Evolutionary conservation across 805 yeast genomes (phyloP).

Genomic region (Scheffersomyces ergatensis): DNA sequence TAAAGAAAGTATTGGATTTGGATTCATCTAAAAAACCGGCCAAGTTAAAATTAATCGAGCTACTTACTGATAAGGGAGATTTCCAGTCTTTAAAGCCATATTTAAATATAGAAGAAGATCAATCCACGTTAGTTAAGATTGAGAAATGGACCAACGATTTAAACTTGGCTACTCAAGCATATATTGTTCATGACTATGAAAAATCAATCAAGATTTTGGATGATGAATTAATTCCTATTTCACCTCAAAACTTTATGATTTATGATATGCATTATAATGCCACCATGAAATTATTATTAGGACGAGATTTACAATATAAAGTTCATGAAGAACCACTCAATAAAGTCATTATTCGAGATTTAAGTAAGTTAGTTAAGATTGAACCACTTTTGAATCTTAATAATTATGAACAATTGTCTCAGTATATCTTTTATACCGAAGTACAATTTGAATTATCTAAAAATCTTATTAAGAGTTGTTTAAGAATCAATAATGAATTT

Average conservation of each 20-base stretch:
- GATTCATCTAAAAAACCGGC: conserved; percentile 47
- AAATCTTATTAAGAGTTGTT: conserved; percentile 59
- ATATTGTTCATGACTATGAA: conserved; percentile 11
- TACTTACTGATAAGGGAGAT: conserved; percentile 53
- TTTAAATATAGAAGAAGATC: conserved; percentile 9
- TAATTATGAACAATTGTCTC: conserved; percentile 22
- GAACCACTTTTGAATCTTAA: conserved; percentile 24
- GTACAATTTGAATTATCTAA: conserved; percentile 52
- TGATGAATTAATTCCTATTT: conserved; percentile 20
- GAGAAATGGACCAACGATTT: conserved; percentile 10
- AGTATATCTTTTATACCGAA: conserved; percentile 45
- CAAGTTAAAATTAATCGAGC: conserved; percentile 43
- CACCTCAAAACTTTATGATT: conserved; percentile 40
- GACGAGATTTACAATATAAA: background rate
- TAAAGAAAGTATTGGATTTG: conserved; percentile 44
- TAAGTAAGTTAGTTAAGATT: conserved; percentile 22
- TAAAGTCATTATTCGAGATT: conserved; percentile 20
- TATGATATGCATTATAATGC: conserved; percentile 5
- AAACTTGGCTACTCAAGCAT: conserved; percentile 1
- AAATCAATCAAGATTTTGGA: conserved; percentile 27
- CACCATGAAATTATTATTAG: conserved; percentile 5
- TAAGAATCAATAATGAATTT: conserved; percentile 75
- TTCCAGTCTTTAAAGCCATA: conserved; percentile 27
- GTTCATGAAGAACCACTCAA: conserved; percentile 6
- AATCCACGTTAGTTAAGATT: conserved; percentile 13